Conservation (phyloP, 495 filamentous ascomycete species). For the Pyrenula massariospora region DNA sequence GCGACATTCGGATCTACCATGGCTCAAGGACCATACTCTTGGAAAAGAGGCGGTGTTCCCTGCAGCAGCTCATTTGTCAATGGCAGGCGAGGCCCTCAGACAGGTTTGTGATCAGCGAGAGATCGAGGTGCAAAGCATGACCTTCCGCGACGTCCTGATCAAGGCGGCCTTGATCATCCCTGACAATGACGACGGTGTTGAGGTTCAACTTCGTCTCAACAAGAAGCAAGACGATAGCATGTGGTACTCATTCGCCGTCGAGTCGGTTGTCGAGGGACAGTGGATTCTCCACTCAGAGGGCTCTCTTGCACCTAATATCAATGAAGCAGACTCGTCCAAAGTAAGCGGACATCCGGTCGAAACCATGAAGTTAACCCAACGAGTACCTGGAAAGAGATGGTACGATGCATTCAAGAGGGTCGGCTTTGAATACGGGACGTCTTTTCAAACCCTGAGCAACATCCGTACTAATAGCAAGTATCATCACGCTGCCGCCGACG, state of each 20-base stretch:
- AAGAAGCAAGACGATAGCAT: conserved; percentile 3
- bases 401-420: background rate
- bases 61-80: conserved; percentile 11
- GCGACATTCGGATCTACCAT: conserved; percentile 16
- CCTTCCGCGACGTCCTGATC: conserved; percentile 23
- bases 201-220: conserved; percentile 4
- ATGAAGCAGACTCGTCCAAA: background rate
- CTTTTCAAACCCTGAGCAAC: conserved; percentile 4
- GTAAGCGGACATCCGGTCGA: background rate
- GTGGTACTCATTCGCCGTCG: conserved; percentile 15
- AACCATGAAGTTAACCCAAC: background rate
- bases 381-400: conserved; percentile 2
- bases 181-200: conserved; percentile 2
- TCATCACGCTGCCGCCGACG: conserved; percentile 2
- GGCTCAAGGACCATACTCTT: conserved; percentile 21
- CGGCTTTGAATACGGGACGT: background rate
- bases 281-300: conserved; percentile 10
- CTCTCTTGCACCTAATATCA: conserved; percentile 2
- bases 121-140: background rate
- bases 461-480: conserved; percentile 14
- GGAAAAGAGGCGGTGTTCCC: conserved; percentile 15
- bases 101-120: conserved; percentile 12
- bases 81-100: conserved; percentile 29
- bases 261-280: conserved; percentile 8
- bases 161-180: conserved; percentile 23